Percentiles rank a stretch among this genome's conserved stretches.
phyloP scores from a whole-genome alignment of 768 basidiomycete species.

The Panaeolus cyanescens region DNA sequence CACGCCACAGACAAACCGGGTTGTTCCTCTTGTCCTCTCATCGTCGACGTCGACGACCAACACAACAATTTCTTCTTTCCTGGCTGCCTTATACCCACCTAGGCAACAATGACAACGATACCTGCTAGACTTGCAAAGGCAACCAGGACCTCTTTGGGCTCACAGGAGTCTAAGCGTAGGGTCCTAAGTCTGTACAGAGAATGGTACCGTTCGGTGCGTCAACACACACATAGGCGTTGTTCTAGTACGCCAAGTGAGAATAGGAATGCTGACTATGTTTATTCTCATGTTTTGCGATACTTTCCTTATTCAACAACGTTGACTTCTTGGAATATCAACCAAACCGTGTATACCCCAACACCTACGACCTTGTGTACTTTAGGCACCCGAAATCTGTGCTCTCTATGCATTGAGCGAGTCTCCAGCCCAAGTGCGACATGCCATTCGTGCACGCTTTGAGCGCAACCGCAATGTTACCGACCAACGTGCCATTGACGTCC shows the following conservation, averaged over 20 bases:
- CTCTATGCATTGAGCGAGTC: constrained; percentile 85
- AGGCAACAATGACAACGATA: constrained; percentile 64
- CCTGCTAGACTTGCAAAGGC: constrained; percentile 83
- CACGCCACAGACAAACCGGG: constrained; percentile 1
- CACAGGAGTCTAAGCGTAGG: constrained; percentile 65
- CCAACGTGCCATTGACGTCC: constrained; percentile 78
- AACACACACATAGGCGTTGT: neutral
- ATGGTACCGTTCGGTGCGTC: constrained; percentile 88
- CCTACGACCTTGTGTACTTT: constrained; percentile 1
- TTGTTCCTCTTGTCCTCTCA: neutral
- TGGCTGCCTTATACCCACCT: neutral
- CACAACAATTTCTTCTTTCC: neutral
- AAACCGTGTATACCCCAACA: too few species aligned
- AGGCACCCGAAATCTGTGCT: constrained; percentile 91
- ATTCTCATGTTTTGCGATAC: neutral
- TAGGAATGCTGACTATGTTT: neutral
- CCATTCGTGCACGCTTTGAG: constrained; percentile 87
- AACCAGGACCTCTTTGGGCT: constrained; percentile 56
- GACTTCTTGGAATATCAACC: too few species aligned
- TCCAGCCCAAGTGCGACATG: constrained; percentile 74
- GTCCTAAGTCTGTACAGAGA: constrained; percentile 83
- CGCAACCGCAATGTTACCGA: constrained; percentile 82
- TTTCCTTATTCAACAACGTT: neutral
- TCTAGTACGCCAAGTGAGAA: neutral
- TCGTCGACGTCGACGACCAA: neutral